Conservation (phyloP, 768 basidiomycete genomes). For the Melanogaster broomeanus region DNA sequence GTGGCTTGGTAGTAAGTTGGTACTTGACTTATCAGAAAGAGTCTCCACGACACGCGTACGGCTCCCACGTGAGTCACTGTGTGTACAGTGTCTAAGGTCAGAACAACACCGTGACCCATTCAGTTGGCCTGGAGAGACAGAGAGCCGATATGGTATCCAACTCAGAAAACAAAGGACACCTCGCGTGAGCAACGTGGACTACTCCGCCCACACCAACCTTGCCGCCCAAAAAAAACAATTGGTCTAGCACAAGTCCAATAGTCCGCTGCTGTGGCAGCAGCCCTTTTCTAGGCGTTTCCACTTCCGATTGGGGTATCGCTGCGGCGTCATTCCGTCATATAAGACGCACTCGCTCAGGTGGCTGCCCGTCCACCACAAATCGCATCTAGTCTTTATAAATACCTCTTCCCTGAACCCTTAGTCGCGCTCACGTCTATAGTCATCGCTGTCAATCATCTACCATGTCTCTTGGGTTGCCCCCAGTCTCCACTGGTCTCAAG, state of each 20-base stretch:
- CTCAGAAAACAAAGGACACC: neutral
- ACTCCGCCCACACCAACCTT: neutral
- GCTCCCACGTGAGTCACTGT: too few species aligned
- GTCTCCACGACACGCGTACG: too few species aligned
- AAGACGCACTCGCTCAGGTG: neutral
- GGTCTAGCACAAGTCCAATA: too few species aligned
- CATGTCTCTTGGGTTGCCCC: conserved; percentile 56
- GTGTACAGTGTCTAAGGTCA: too few species aligned
- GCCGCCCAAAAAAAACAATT: neutral
- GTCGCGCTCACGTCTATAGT: neutral
- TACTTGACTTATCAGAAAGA: too few species aligned
- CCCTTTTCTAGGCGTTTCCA: neutral
- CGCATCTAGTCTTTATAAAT: neutral
- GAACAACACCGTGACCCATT: too few species aligned
- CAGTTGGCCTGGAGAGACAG: too few species aligned
- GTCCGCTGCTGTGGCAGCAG: neutral
- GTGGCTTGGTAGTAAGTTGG: too few species aligned
- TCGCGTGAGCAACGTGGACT: neutral
- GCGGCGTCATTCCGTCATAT: neutral
- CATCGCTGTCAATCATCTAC: neutral
- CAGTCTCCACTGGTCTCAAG: conserved; percentile 62
- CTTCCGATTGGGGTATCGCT: neutral
- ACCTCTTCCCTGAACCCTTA: neutral
- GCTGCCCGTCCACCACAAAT: neutral
- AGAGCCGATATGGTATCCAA: too few species aligned